Conservation (phyloP, 306 rosid genomes). For the Canavalia gladiata region DNA sequence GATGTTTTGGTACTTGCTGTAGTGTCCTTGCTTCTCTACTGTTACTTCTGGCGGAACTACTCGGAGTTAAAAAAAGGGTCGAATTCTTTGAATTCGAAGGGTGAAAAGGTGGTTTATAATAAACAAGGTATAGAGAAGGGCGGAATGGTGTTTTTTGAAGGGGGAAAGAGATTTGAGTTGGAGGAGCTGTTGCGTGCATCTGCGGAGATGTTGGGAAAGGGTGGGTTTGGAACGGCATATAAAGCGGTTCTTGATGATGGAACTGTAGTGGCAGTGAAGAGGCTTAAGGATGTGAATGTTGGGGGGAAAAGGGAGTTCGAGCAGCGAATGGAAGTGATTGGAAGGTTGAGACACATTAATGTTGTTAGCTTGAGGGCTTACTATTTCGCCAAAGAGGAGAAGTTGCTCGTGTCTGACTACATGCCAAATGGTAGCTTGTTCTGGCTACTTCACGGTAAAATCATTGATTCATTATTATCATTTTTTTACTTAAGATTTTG, state of each 20-base stretch:
- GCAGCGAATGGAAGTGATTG: slow-evolving; percentile 79
- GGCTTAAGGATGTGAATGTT: slow-evolving; percentile 72
- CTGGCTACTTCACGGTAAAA: slow-evolving; percentile 88
- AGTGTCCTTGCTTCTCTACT: slow-evolving; percentile 75
- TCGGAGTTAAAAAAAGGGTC: neutral
- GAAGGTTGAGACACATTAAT: slow-evolving; percentile 63
- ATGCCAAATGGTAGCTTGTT: slow-evolving; percentile 86
- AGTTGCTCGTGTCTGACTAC: slow-evolving; percentile 80
- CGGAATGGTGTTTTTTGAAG: slow-evolving; percentile 84
- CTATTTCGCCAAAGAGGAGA: slow-evolving; percentile 83
- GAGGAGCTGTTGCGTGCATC: slow-evolving; percentile 88
- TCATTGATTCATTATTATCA: neutral
- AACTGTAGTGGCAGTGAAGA: slow-evolving; percentile 81
- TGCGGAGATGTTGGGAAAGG: slow-evolving; percentile 94
- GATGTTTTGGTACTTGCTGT: slow-evolving; percentile 64
- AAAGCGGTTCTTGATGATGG: slow-evolving; percentile 93
- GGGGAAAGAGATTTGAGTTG: slow-evolving; percentile 74
- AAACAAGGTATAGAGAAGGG: slow-evolving; percentile 59
- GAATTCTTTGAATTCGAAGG: slow-evolving; percentile 48
- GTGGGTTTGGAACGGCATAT: slow-evolving; percentile 84
- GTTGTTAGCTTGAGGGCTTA: slow-evolving; percentile 76
- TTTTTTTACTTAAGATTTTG: neutral
- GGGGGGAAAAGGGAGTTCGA: slow-evolving; percentile 85
- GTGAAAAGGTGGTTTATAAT: slow-evolving; percentile 66
- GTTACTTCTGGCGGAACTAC: slow-evolving; percentile 69